A percentile compares a stretch with the other conserved stretches of the same genome.
phyloP scores from a whole-genome alignment of 306 rosid species.

The Fragaria iinumae region DNA sequence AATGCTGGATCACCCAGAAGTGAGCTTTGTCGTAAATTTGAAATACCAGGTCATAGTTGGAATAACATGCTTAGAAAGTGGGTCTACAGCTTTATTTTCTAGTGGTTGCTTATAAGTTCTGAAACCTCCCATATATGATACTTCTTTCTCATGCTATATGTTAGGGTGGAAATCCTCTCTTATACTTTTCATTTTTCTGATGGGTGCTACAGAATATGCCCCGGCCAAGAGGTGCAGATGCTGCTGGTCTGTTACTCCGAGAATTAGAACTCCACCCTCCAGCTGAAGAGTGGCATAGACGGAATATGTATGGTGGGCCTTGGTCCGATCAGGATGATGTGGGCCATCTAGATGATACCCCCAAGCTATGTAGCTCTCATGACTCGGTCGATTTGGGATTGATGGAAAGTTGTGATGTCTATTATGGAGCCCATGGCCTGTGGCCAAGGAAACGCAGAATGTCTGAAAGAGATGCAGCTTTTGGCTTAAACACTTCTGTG shows the following conservation, averaged over 20 bases:
- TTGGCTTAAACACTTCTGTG: constrained; percentile 92
- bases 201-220: constrained; percentile 72
- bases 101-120: not conserved
- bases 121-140: not conserved
- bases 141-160: not conserved
- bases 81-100: not conserved
- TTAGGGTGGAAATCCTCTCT: constrained; percentile 15
- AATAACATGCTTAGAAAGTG: not conserved
- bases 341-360: constrained; percentile 52
- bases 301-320: constrained; percentile 85
- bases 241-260: constrained; percentile 87
- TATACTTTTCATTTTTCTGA: not conserved
- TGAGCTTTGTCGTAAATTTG: not conserved
- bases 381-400: constrained; percentile 60
- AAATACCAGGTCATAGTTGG: not conserved
- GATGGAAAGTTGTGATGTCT: constrained; percentile 54
- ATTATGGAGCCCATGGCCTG: constrained; percentile 59
- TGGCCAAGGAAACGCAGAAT: constrained; percentile 99
- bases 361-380: constrained; percentile 55
- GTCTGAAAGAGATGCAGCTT: constrained; percentile 99
- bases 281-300: constrained; percentile 94
- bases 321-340: constrained; percentile 72
- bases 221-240: constrained; percentile 94
- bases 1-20: not conserved
- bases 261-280: constrained; percentile 97